Evolutionary conservation across 1,284 basidiomycete species (phyloP), one percentile per base, ranked within the genome.

Genomic region (Ceratobasidium papillatum): DNA sequence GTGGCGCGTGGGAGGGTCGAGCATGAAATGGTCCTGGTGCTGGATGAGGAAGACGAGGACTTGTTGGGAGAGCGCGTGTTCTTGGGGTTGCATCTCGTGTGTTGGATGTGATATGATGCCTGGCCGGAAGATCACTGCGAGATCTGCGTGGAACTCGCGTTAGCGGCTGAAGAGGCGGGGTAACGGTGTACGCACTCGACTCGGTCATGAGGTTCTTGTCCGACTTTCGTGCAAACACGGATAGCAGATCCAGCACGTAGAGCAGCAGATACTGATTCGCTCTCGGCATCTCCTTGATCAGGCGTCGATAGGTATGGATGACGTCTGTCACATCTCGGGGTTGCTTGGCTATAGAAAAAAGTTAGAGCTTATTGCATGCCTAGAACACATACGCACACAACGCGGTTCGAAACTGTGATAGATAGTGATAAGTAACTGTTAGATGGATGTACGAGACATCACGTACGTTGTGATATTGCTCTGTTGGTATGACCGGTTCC

Each of bases 131-230:
- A 98, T 95, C 59, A 96, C 92, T 8, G 96, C 96, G 25, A 98
- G 89, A 82, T 98, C 95, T 96, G 80, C 41, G 49, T 47, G 38
- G 43, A 32, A 7, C 62, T 12, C 19, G 9, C 30, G 34, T 43
- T 5, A 62, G 19, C 14, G 14, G n/a, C 52, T 49, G 19, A n/a
- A 59, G 43, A 25, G 49, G 38, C 47, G 27, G 45, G 34, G 36
- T 19, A n/a, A 43, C 30, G 38, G 14, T 34, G 14, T 36, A 85
- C 93, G 80, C 78, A 96, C 95, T 99, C 76, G 93, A 88, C 17
- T 96, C 93, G 0, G 93, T 96, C 97, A 99, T 99, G 59, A 96
- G 85, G 81, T 99, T 99, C 84, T 92, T 93, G 78, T 96, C 93
- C 32, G 91, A 89, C 81, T 95, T 95, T 75, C 92, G 89, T 1